A percentile compares a stretch with the other conserved stretches of the same genome.
Conservation (phyloP, 176 grass and related monocot species). For the Cenchrus americanus region DNA sequence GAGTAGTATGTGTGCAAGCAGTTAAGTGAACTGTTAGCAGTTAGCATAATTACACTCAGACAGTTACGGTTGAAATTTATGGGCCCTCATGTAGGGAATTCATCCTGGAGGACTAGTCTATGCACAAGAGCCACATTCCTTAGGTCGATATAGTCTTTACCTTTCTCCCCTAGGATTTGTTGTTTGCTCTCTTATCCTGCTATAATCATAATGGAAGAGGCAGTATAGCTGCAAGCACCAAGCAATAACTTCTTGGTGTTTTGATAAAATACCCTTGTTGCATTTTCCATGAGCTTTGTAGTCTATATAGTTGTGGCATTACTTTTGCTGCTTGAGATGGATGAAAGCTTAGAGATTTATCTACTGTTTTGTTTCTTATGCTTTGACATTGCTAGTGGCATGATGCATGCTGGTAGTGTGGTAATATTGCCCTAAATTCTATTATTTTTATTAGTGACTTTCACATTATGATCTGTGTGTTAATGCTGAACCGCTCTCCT, state of each 20-base stretch:
- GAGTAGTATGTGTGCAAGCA: not conserved
- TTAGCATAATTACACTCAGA: not conserved
- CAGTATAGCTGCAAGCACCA: not conserved
- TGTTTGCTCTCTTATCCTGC: not conserved
- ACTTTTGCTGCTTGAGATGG: not conserved
- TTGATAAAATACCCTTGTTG: not conserved
- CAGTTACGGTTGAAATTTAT: not conserved
- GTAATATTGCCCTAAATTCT: not conserved
- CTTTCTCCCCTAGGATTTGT: not conserved
- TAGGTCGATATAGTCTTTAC: not conserved
- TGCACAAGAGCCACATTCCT: not conserved
- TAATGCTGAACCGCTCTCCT: conserved; percentile 36
- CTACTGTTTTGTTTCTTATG: conserved; percentile 1
- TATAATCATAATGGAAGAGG: not conserved
- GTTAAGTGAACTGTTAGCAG: not conserved
- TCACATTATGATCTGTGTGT: conserved; percentile 10
- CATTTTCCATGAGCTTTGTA: not conserved
- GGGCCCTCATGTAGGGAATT: not conserved
- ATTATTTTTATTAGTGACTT: conserved; percentile 18
- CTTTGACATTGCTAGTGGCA: not conserved
- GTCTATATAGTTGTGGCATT: not conserved
- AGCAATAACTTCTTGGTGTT: not conserved
- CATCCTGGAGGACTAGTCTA: not conserved
- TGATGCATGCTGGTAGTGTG: conserved; percentile 7
- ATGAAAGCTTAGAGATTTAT: not conserved